Evolutionary conservation across 2,329 filamentous ascomycete genomes (phyloP).

Genomic region (Alternaria hordeiaustralica): DNA sequence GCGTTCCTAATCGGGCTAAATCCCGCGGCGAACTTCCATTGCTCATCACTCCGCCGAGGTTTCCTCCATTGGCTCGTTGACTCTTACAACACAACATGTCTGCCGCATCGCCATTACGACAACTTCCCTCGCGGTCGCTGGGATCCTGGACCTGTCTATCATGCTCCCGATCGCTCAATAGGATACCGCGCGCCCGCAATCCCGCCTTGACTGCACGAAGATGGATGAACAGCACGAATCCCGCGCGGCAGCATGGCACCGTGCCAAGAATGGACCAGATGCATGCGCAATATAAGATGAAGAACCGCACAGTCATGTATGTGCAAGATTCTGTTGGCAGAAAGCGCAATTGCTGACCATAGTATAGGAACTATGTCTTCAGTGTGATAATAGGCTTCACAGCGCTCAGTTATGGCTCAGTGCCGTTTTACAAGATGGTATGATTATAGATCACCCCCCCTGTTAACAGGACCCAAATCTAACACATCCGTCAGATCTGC

Average conservation of each 20-base stretch:
- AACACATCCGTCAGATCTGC: slow-evolving; percentile 66
- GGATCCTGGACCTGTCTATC: slow-evolving; percentile 47
- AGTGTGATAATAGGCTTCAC: slow-evolving; percentile 81
- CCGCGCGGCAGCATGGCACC: slow-evolving; percentile 37
- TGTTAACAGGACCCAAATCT: not conserved
- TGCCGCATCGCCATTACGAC: slow-evolving; percentile 28
- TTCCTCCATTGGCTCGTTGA: slow-evolving; percentile 4
- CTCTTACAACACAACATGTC: slow-evolving; percentile 34
- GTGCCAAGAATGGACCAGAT: slow-evolving; percentile 69
- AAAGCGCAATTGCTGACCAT: slow-evolving; percentile 4
- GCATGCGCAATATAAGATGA: slow-evolving; percentile 67
- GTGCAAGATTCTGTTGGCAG: not conserved
- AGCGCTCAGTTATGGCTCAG: slow-evolving; percentile 80
- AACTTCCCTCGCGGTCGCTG: slow-evolving; percentile 20
- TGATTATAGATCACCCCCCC: not conserved
- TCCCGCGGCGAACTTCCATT: slow-evolving; percentile 35
- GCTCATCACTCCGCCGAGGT: slow-evolving; percentile 31
- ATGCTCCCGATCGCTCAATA: slow-evolving; percentile 40
- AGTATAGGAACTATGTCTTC: slow-evolving; percentile 71
- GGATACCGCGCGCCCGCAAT: slow-evolving; percentile 24
- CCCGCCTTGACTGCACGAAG: slow-evolving; percentile 29
- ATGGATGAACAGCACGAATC: slow-evolving; percentile 43
- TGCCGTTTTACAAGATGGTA: slow-evolving; percentile 88
- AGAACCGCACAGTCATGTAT: slow-evolving; percentile 72
- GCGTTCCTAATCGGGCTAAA: slow-evolving; percentile 36